Evolutionary conservation across 352 stramenopile species (phyloP).

Genomic region (Hyaloperonospora brassicae): DNA sequence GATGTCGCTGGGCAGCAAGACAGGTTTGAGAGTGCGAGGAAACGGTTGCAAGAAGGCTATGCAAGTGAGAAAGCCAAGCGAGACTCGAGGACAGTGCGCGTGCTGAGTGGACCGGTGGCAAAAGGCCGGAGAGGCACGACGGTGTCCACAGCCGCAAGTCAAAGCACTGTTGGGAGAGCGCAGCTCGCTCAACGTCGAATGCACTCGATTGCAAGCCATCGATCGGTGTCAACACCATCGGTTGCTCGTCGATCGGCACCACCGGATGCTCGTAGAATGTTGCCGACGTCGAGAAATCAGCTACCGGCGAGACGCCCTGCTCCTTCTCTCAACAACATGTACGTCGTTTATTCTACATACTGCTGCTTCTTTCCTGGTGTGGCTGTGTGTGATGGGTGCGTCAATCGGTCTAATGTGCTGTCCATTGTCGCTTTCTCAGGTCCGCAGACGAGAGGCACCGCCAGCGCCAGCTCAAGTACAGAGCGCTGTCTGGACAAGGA

Average conservation of each 20-base stretch:
- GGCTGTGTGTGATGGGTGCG: no score
- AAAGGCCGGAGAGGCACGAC: slow-evolving; percentile 50
- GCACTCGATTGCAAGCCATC: slow-evolving; percentile 13
- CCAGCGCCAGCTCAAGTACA: slow-evolving; percentile 41
- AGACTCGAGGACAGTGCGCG: slow-evolving; percentile 65
- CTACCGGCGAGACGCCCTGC: slow-evolving; percentile 14
- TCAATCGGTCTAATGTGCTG: slow-evolving; percentile 7
- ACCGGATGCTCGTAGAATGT: slow-evolving; percentile 21
- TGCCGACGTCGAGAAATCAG: slow-evolving; percentile 17
- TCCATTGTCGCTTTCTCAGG: slow-evolving; percentile 14
- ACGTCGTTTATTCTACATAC: slow-evolving; percentile 6
- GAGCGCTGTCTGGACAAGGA: slow-evolving; percentile 25
- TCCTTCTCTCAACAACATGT: slow-evolving; percentile 24
- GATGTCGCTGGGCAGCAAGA: slow-evolving; percentile 23
- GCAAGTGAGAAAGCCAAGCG: slow-evolving; percentile 59
- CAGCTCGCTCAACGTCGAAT: slow-evolving; percentile 33
- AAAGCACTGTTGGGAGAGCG: slow-evolving; percentile 40
- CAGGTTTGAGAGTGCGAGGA: slow-evolving; percentile 58
- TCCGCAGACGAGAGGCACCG: slow-evolving; percentile 51
- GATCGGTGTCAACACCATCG: slow-evolving; percentile 23
- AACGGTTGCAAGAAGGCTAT: slow-evolving; percentile 70
- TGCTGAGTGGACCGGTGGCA: slow-evolving; percentile 48
- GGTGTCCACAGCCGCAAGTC: slow-evolving; percentile 53
- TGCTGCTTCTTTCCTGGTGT: no score
- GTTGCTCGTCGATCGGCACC: slow-evolving; percentile 25